Base-by-base conservation (phyloP, 179 eudicot species). In the Camellia oleifera region DNA sequence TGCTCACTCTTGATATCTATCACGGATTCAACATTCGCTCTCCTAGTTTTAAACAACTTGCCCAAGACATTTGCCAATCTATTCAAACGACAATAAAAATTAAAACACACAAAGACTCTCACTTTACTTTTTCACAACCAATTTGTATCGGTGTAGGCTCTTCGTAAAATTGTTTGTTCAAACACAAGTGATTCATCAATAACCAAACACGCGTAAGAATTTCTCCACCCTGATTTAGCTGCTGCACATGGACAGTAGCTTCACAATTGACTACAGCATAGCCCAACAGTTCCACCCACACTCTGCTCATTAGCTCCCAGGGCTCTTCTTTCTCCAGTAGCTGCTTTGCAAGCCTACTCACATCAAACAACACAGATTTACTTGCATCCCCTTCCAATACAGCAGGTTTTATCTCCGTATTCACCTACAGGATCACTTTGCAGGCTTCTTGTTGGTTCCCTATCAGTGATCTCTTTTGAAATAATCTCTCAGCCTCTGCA, bases 201-300 rank as follows among this genome's bases (percentile, higher is more conserved):
- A 83, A 53, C 85, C 85, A 83, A 32, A 79, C 77, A 6, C 76
- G 54, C 3, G 85, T 83, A 12, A 83, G 48, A 62, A 79, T 74
- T 8, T 83, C 85, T 5, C 85, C 85, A 1, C 85, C 82, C 10
- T 69, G 26, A n/a, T 69, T 76, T 13, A 64, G 54, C 14, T 64
- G 65, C 4, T 81, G 44, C 2, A 77, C 76, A 57, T 83, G 85
- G 2, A 64, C 77, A 40, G 54, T 44, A 8, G 80, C 77, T 54
- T 57, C 0, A 46, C 69, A 79, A 1, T 79, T 69, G 2, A 17
- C 7, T 15, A 82, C 82, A 62, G 82, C 85, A 23, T 83, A 70
- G 7, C 71, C 13, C 0, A 83, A 71, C 32, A 83, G 4, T 69
- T 83, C 85, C 7, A 83, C 32, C 85, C 85, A 83, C 0, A 83